A percentile compares a stretch with the other conserved stretches of the same genome.
phyloP scores from a whole-genome alignment of 2,329 filamentous ascomycete species.

The Xylariaceae sp. region DNA sequence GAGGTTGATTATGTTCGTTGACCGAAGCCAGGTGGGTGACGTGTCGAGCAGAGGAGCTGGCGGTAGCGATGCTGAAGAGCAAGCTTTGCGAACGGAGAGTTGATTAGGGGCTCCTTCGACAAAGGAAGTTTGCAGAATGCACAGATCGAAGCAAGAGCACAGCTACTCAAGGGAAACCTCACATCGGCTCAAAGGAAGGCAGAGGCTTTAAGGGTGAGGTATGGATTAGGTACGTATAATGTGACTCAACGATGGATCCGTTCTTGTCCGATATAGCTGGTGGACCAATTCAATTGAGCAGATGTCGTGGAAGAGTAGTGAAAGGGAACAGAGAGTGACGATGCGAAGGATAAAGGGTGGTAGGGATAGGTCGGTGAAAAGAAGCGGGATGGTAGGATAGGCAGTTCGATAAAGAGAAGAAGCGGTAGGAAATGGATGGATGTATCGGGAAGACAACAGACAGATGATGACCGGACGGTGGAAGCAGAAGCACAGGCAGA shows the following conservation, averaged over 20 bases:
- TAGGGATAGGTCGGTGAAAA: slow-evolving; percentile 19
- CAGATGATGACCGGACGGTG: slow-evolving; percentile 15
- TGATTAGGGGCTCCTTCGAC: slow-evolving; percentile 24
- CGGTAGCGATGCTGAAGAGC: slow-evolving; percentile 16
- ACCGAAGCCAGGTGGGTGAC: slow-evolving; percentile 29
- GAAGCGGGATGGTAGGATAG: slow-evolving; percentile 21
- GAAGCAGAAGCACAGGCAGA: slow-evolving; percentile 9
- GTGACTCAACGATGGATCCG: slow-evolving; percentile 6
- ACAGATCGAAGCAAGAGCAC: slow-evolving; percentile 24
- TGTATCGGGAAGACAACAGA: slow-evolving; percentile 20
- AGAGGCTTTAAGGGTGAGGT: slow-evolving; percentile 18
- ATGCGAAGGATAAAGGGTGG: slow-evolving; percentile 32
- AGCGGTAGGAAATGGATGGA: slow-evolving; percentile 27
- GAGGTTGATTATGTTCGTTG: slow-evolving; percentile 28
- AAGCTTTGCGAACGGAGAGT: slow-evolving; percentile 16
- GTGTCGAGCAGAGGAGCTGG: slow-evolving; percentile 24
- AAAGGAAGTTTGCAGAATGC: slow-evolving; percentile 25
- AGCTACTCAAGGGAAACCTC: slow-evolving; percentile 26
- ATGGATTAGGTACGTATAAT: slow-evolving; percentile 27
- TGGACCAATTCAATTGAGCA: slow-evolving; percentile 25
- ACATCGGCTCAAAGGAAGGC: slow-evolving; percentile 28
- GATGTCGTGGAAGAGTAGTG: slow-evolving; percentile 23
- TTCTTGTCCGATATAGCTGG: slow-evolving; percentile 23
- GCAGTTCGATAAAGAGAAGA: slow-evolving; percentile 30
- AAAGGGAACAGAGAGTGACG: slow-evolving; percentile 34